Conservation (phyloP, 2,329 filamentous ascomycete genomes). For the Colletotrichum sp. region DNA sequence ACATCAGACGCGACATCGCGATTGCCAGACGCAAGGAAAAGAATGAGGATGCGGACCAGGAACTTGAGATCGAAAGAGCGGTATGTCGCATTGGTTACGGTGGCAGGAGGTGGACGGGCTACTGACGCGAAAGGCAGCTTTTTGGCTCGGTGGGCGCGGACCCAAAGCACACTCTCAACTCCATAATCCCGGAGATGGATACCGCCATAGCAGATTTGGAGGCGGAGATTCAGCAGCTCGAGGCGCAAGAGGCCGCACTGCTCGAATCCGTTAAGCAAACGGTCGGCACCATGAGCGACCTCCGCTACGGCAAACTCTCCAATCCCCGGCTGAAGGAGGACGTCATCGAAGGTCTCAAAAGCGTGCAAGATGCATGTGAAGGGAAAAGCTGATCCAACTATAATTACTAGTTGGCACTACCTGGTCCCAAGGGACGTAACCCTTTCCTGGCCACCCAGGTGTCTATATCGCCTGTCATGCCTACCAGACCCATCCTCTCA, state of each 20-base stretch:
- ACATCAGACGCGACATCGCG: constrained; percentile 62
- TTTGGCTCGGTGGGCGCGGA: constrained; percentile 58
- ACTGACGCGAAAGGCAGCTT: constrained; percentile 47
- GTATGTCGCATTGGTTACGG: constrained; percentile 38
- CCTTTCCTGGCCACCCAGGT: neutral
- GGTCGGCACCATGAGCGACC: constrained; percentile 78
- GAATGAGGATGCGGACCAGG: constrained; percentile 63
- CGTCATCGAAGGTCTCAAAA: constrained; percentile 69
- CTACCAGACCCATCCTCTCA: neutral
- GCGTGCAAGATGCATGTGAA: constrained; percentile 69
- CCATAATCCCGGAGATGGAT: constrained; percentile 74
- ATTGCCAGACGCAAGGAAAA: constrained; percentile 58
- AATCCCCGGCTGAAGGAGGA: constrained; percentile 69
- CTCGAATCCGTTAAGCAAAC: constrained; percentile 67
- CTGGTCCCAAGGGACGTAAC: neutral
- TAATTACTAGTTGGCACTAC: constrained; percentile 24
- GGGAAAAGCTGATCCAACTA: constrained; percentile 40
- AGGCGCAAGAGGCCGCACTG: constrained; percentile 67
- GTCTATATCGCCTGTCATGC: neutral
- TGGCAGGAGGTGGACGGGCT: neutral
- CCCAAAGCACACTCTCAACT: constrained; percentile 64
- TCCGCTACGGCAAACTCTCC: constrained; percentile 79
- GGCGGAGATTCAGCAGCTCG: constrained; percentile 68
- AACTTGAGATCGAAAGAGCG: constrained; percentile 66
- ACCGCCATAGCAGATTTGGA: constrained; percentile 70